Evolutionary conservation across 1,284 basidiomycete genomes (phyloP).

Genomic region (Rugosomyces carneus): DNA sequence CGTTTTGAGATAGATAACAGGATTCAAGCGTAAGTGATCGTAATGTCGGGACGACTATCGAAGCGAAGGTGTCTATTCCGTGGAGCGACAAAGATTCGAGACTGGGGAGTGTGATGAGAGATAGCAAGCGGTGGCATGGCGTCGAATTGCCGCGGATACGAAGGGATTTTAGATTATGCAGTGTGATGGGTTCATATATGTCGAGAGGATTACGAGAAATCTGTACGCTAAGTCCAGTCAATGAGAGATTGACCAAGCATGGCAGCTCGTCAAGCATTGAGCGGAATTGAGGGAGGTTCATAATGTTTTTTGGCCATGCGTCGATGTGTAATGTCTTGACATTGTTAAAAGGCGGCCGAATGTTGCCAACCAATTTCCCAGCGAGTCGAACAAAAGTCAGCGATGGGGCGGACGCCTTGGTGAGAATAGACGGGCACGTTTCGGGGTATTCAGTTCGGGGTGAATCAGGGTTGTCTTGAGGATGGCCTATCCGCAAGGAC

Average conservation of each 20-base stretch:
- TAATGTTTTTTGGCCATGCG: slow-evolving; percentile 26
- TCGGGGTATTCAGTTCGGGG: slow-evolving; percentile 23
- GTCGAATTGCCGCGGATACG: slow-evolving; percentile 30
- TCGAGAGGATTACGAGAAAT: slow-evolving; percentile 26
- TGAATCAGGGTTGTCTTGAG: slow-evolving; percentile 18
- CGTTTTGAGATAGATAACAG: slow-evolving; percentile 26
- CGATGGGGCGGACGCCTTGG: slow-evolving; percentile 23
- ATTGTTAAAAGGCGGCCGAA: slow-evolving; percentile 30
- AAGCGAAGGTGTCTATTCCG: slow-evolving; percentile 28
- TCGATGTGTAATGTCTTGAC: slow-evolving; percentile 36
- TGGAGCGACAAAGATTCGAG: slow-evolving; percentile 30
- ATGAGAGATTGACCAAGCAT: slow-evolving; percentile 25
- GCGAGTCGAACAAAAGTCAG: slow-evolving; percentile 34
- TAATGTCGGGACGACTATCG: slow-evolving; percentile 25
- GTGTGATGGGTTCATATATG: slow-evolving; percentile 18
- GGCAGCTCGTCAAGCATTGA: background rate
- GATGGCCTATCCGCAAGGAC: slow-evolving; percentile 29
- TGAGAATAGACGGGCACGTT: slow-evolving; percentile 26
- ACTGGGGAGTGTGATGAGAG: slow-evolving; percentile 27
- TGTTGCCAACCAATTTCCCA: slow-evolving; percentile 31
- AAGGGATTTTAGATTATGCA: slow-evolving; percentile 26
- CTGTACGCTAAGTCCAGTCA: slow-evolving; percentile 30
- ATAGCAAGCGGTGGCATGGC: slow-evolving; percentile 25
- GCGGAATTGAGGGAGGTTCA: background rate
- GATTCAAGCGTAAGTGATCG: slow-evolving; percentile 25